Evolutionary conservation across 1,284 basidiomycete genomes (phyloP).

Genomic region (Ustilago cynodontis): DNA sequence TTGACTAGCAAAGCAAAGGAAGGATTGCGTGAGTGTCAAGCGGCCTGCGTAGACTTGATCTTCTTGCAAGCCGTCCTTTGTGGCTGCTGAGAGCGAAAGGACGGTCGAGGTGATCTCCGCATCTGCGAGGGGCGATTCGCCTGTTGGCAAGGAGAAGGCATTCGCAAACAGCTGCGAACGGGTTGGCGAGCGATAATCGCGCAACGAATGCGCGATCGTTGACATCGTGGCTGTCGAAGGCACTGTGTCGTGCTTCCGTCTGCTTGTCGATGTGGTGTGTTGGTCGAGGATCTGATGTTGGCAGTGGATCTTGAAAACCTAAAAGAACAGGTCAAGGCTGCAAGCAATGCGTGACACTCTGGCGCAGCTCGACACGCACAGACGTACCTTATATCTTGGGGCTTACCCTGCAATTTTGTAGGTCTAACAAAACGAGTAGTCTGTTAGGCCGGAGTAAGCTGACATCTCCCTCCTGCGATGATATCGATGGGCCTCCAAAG

Average conservation of each 20-base stretch:
- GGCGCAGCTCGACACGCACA: not conserved
- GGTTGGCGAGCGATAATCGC: conserved; percentile 67
- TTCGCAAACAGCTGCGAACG: conserved; percentile 60
- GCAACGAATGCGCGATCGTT: conserved; percentile 68
- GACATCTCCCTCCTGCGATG: no score
- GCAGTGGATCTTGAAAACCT: no score
- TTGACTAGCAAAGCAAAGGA: conserved; percentile 89
- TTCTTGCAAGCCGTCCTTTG: conserved; percentile 55
- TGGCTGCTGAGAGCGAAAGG: conserved; percentile 61
- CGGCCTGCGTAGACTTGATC: conserved; percentile 75
- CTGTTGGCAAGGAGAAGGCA: conserved; percentile 61
- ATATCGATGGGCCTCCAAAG: no score
- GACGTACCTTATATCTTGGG: not conserved
- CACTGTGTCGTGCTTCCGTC: no score
- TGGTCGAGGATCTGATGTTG: not conserved
- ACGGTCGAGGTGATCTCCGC: conserved; percentile 66
- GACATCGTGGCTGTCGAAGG: conserved; percentile 53
- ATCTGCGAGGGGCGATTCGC: conserved; percentile 58
- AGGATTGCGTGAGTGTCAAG: conserved; percentile 88
- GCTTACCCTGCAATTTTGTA: not conserved
- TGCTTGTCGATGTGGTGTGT: not conserved
- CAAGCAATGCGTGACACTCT: not conserved
- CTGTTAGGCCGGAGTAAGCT: no score
- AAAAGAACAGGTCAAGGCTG: not conserved
- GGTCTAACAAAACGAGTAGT: not conserved